Conservation (phyloP, 345 rosid genomes). For the Syzygium oleosum region DNA sequence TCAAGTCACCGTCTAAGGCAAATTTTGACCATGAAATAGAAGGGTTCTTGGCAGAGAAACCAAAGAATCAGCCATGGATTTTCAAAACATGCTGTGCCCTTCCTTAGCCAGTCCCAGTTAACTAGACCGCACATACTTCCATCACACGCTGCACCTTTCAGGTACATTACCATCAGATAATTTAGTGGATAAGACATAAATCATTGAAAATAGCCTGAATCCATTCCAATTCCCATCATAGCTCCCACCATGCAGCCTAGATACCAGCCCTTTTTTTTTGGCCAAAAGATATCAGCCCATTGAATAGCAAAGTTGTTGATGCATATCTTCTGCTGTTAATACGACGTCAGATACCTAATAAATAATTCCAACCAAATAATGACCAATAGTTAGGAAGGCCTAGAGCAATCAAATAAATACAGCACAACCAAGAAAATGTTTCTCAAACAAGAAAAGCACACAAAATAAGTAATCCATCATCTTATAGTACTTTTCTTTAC, state of each 20-base stretch:
- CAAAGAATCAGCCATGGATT: not conserved
- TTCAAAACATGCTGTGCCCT: not conserved
- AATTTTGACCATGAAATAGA: not conserved
- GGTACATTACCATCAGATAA: not conserved
- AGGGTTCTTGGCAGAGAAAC: not conserved
- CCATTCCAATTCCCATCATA: not conserved
- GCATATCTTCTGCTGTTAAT: not conserved
- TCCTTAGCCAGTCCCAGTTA: not conserved
- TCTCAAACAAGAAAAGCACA: not conserved
- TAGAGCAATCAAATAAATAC: not conserved
- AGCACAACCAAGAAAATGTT: not conserved
- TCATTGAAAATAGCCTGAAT: not conserved
- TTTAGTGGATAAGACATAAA: not conserved
- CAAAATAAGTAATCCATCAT: not conserved
- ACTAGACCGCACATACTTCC: not conserved
- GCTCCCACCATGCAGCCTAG: not conserved
- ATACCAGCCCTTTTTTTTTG: not conserved
- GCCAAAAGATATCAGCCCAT: not conserved
- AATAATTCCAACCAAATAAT: not conserved
- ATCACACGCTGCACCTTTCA: not conserved
- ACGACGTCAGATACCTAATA: not conserved
- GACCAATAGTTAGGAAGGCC: not conserved
- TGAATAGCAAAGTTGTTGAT: not conserved
- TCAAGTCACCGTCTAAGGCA: not conserved
- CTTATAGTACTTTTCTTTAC: not conserved